These are phyloP conservation scores for Viola pubescens DNA, from an alignment of 441 rosid species.

Conservation along the genomic window DNA sequence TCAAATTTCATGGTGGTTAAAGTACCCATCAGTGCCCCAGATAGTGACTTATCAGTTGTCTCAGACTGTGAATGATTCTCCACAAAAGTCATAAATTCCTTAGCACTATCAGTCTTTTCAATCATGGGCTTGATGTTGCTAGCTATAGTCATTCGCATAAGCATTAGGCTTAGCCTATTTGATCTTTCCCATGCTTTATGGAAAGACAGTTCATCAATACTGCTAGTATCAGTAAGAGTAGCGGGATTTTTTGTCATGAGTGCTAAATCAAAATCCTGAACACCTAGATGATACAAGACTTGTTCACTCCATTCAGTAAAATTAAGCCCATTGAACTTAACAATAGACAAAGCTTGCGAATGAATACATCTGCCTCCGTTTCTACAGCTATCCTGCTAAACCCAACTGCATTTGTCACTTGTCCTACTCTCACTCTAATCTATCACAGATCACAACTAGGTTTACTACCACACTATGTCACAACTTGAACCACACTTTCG, in stretches of 20 bases:
- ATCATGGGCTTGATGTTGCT: conserved; percentile 7
- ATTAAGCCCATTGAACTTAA: conserved; percentile 11
- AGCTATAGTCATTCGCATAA: background rate
- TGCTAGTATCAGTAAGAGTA: conserved; percentile 7
- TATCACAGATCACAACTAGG: too few relatives aligned
- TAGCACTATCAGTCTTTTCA: conserved; percentile 9
- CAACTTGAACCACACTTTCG: too few relatives aligned
- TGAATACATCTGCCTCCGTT: background rate
- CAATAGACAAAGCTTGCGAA: background rate
- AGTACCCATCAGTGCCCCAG: conserved; percentile 5
- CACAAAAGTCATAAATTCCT: background rate
- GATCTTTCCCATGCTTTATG: conserved; percentile 12
- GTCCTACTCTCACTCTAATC: too few relatives aligned
- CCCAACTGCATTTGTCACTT: too few relatives aligned
- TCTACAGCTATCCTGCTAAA: too few relatives aligned
- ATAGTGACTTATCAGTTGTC: conserved; percentile 8
- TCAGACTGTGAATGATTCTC: conserved; percentile 10
- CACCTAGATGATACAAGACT: conserved; percentile 12
- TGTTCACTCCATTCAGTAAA: conserved; percentile 11
- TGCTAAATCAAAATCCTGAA: conserved; percentile 15
- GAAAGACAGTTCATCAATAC: background rate
- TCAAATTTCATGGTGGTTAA: conserved; percentile 15
- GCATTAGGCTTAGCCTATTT: conserved; percentile 5
- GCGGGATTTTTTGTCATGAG: background rate
- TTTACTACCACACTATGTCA: too few relatives aligned